Conservation (phyloP, 163 green algal genomes). For the Chlamydomonas reinhardtii region DNA sequence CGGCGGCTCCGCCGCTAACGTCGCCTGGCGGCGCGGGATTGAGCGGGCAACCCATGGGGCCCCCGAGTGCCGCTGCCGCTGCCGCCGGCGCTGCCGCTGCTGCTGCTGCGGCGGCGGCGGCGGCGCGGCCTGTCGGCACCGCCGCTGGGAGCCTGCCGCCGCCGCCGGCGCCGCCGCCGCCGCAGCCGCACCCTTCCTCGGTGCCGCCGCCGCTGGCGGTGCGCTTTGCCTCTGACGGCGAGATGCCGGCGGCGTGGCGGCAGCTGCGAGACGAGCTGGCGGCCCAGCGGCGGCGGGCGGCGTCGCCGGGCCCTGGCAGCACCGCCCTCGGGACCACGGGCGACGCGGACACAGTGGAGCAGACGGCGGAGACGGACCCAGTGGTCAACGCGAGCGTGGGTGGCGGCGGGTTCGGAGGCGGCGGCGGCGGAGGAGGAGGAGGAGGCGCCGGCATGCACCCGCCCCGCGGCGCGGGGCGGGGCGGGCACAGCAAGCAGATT, state of each 20-base stretch:
- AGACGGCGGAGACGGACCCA: constrained; percentile 51
- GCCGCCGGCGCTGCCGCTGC: no score
- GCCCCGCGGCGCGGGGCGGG: constrained; percentile 3
- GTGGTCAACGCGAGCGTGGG: constrained; percentile 1
- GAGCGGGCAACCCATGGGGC: no score
- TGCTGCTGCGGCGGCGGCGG: no score
- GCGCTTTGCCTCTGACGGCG: constrained; percentile 19
- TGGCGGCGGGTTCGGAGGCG: neutral
- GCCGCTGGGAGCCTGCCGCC: no score
- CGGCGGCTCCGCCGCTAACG: no score
- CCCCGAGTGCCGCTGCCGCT: no score
- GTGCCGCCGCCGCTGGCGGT: neutral
- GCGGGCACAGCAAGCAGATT: neutral
- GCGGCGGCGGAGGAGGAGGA: neutral
- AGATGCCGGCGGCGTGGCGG: constrained; percentile 18
- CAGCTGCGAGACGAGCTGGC: constrained; percentile 18
- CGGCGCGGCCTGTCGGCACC: no score
- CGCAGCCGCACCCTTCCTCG: neutral
- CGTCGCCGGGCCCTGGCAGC: constrained; percentile 25
- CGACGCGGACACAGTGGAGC: constrained; percentile 36
- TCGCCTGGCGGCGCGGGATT: no score
- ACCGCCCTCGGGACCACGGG: constrained; percentile 17
- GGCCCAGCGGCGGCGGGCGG: constrained; percentile 8
- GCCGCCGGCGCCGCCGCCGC: no score
- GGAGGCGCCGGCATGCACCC: neutral